Percentiles rank a stretch among this genome's conserved stretches.
phyloP scores from a whole-genome alignment of 2,329 filamentous ascomycete species.

The Aureobasidium musti region DNA sequence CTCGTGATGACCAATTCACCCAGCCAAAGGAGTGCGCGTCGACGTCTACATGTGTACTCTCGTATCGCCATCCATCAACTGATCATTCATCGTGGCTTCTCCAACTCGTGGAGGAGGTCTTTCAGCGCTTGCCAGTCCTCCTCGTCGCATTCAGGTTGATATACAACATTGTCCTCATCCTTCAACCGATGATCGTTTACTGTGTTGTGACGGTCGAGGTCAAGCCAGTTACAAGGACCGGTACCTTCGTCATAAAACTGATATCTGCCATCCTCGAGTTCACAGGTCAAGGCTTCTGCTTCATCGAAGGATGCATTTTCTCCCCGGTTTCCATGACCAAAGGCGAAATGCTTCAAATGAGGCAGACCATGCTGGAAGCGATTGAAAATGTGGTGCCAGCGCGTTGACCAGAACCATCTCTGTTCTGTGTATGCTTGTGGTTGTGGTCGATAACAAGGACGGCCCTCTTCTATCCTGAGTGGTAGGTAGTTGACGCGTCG shows the following conservation, averaged over 20 bases:
- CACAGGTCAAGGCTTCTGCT: background rate
- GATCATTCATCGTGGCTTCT: background rate
- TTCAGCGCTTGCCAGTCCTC: conserved; percentile 1
- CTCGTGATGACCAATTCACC: no score
- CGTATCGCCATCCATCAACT: no score
- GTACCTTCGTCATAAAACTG: background rate
- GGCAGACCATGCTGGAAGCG: background rate
- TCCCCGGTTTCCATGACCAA: background rate
- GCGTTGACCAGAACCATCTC: background rate
- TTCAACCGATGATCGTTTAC: background rate
- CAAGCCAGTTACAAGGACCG: background rate
- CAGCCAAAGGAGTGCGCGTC: no score
- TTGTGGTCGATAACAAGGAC: background rate
- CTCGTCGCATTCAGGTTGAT: background rate
- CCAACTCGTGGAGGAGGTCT: background rate
- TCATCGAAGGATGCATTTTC: background rate
- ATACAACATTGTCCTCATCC: background rate
- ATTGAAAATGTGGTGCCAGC: background rate
- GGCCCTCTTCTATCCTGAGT: background rate
- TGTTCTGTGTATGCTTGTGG: background rate
- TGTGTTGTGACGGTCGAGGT: background rate
- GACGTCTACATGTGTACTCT: no score
- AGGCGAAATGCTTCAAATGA: background rate
- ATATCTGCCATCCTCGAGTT: background rate
- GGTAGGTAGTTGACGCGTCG: background rate